Conservation (phyloP, 1,139 yeast genomes). For the Candida neerlandica region DNA sequence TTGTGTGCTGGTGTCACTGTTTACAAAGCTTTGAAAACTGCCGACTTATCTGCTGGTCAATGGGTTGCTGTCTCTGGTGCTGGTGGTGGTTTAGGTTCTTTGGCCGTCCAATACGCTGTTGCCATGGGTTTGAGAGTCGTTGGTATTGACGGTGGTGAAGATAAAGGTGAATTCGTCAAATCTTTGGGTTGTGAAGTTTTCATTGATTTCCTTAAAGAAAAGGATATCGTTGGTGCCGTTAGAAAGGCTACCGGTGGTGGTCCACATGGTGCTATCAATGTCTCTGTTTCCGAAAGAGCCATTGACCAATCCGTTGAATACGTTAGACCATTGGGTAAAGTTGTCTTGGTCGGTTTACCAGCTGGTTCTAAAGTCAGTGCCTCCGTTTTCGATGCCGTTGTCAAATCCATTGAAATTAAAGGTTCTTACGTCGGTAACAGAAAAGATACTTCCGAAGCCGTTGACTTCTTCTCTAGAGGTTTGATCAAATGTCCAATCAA, state of each 20-base stretch:
- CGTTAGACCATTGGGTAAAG: constrained; percentile 70
- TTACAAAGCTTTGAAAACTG: constrained; percentile 75
- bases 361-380: constrained; percentile 69
- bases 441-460: constrained; percentile 76
- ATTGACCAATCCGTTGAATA: constrained; percentile 64
- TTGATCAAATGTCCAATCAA: constrained; percentile 70
- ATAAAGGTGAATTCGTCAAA: constrained; percentile 58
- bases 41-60: constrained; percentile 63
- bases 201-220: constrained; percentile 62
- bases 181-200: constrained; percentile 67
- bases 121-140: constrained; percentile 76
- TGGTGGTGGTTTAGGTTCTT: constrained; percentile 77
- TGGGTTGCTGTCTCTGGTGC: constrained; percentile 83
- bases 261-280: constrained; percentile 75
- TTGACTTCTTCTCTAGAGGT: constrained; percentile 73
- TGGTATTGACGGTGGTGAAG: constrained; percentile 77
- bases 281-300: constrained; percentile 70
- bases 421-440: constrained; percentile 84
- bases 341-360: constrained; percentile 75
- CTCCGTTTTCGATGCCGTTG: constrained; percentile 65
- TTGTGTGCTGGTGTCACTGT: constrained; percentile 83
- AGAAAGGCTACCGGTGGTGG: constrained; percentile 71
- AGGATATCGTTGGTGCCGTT: constrained; percentile 60
- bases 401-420: constrained; percentile 61
- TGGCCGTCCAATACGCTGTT: constrained; percentile 73